phyloP scores from a whole-genome alignment of 257 asterid species.

The Solanum piurae region DNA sequence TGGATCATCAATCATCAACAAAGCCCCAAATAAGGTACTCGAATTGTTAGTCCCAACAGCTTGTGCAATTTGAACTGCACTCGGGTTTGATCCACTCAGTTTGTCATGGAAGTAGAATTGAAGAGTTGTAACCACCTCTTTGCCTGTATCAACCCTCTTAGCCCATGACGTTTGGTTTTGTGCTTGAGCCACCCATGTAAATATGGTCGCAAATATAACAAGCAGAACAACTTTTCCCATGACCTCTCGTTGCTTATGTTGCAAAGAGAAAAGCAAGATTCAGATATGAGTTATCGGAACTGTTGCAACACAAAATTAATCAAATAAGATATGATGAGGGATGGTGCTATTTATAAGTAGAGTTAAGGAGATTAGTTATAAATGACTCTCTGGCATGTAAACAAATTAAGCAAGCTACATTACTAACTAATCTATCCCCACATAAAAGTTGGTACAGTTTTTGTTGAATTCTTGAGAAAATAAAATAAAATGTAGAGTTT shows the following conservation, averaged over 20 bases:
- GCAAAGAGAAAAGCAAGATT: not conserved
- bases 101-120: conserved; percentile 70
- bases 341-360: not conserved
- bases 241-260: not conserved
- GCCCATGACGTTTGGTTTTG: conserved; percentile 29
- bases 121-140: conserved; percentile 50
- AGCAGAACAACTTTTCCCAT: conserved; percentile 11
- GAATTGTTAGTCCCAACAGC: conserved; percentile 21
- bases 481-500: not conserved
- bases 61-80: conserved; percentile 37
- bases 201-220: not conserved
- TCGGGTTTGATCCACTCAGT: conserved; percentile 55
- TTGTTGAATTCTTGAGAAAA: not conserved
- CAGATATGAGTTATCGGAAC: not conserved
- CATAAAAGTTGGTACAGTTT: not conserved
- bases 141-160: conserved; percentile 28
- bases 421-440: not conserved
- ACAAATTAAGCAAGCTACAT: not conserved
- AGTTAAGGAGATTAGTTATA: not conserved
- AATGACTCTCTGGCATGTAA: not conserved
- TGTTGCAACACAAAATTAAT: not conserved
- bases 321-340: not conserved
- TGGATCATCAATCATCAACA: conserved; percentile 60
- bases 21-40: conserved; percentile 28
- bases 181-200: conserved; percentile 2